phyloP scores from a whole-genome alignment of 139 green algal genomes.

The Parachlorella kessleri region DNA sequence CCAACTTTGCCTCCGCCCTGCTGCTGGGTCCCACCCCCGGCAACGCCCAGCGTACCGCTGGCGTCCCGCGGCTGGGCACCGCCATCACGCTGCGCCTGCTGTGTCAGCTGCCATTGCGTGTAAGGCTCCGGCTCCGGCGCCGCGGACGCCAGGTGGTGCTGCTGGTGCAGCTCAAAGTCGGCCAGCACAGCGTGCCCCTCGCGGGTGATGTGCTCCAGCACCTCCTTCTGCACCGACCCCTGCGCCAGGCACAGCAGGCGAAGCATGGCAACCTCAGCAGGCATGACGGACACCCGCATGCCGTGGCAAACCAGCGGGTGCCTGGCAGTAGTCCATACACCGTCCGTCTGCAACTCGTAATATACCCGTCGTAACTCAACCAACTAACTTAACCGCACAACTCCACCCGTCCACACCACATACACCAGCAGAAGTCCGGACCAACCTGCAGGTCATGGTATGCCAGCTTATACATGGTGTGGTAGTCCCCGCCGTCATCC shows the following conservation, averaged over 20 bases:
- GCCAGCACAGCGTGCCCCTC: conserved; percentile 35
- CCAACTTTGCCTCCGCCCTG: too few relatives aligned
- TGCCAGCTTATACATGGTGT: conserved; percentile 64
- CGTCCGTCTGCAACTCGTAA: too few relatives aligned
- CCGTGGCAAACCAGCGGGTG: too few relatives aligned
- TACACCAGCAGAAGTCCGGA: not conserved
- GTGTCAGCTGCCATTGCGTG: too few relatives aligned
- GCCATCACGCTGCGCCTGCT: not conserved
- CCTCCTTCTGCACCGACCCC: conserved; percentile 38
- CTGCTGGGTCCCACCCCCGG: too few relatives aligned
- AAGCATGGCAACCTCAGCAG: too few relatives aligned
- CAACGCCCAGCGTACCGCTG: not conserved
- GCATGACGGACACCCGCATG: too few relatives aligned
- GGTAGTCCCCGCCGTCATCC: conserved; percentile 62
- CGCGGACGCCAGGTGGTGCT: not conserved
- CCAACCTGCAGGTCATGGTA: conserved; percentile 63
- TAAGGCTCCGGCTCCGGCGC: not conserved
- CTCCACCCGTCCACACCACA: not conserved
- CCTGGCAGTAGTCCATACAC: too few relatives aligned
- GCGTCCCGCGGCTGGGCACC: not conserved
- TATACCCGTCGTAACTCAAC: too few relatives aligned
- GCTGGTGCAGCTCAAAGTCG: conserved; percentile 8
- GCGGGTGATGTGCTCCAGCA: conserved; percentile 48
- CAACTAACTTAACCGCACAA: not conserved
- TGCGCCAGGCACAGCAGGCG: conserved; percentile 7